phyloP scores from a whole-genome alignment of 768 basidiomycete species.

The Russula dissimulans region DNA sequence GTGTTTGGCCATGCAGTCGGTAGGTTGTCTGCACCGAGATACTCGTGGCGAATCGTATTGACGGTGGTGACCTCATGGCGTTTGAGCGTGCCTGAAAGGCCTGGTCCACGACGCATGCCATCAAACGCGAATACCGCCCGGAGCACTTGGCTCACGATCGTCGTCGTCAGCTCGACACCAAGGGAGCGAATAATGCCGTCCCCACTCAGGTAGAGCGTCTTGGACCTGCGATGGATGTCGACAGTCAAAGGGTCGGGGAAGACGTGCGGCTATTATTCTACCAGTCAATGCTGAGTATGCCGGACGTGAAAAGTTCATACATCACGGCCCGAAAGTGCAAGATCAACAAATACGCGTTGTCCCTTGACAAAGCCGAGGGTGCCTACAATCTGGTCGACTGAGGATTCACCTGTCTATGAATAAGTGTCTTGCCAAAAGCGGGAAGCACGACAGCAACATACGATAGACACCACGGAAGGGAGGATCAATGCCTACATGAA shows the following conservation, averaged over 20 bases:
- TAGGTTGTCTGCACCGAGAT: conserved; percentile 43
- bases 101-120: conserved; percentile 57
- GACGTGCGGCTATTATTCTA: conserved; percentile 35
- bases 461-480: conserved; percentile 63
- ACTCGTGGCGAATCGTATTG: conserved; percentile 43
- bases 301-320: conserved; percentile 27
- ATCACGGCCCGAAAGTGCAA: conserved; percentile 45
- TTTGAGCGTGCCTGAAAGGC: conserved; percentile 53
- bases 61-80: conserved; percentile 41
- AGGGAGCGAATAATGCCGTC: conserved; percentile 41
- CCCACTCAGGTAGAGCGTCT: conserved; percentile 38
- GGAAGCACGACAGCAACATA: conserved; percentile 26
- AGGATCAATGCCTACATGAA: conserved; percentile 52
- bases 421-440: neutral
- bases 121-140: conserved; percentile 52
- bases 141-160: conserved; percentile 55
- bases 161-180: conserved; percentile 47
- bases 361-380: conserved; percentile 36
- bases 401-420: conserved; percentile 34
- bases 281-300: neutral
- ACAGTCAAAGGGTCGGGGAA: conserved; percentile 42
- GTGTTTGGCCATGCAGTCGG: conserved; percentile 60
- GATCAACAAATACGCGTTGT: conserved; percentile 53
- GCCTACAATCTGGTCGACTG: conserved; percentile 37
- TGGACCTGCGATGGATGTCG: conserved; percentile 35